Conservation (phyloP, 371 early-diverging fungal genomes). For the Coemansia sp. region DNA sequence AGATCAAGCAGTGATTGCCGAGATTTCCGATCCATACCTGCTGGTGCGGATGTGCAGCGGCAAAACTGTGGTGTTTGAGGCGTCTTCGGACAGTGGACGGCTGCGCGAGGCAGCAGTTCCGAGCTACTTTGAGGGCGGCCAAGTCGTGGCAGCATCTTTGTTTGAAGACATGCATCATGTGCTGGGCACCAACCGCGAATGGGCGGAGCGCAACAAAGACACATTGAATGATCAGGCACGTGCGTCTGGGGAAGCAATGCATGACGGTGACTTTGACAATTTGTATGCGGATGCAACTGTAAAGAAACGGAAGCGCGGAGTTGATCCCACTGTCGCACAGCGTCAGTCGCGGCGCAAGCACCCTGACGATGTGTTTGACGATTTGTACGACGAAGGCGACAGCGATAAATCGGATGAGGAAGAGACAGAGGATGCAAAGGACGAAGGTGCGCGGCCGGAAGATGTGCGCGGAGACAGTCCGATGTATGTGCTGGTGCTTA, state of each 20-base stretch:
- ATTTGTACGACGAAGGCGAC: slow-evolving; percentile 35
- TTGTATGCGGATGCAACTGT: slow-evolving; percentile 30
- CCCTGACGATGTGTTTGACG: slow-evolving; percentile 22
- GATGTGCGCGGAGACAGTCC: slow-evolving; percentile 30
- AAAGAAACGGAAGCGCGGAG: slow-evolving; percentile 20
- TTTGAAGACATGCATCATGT: slow-evolving; percentile 36
- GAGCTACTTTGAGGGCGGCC: neutral
- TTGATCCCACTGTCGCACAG: neutral
- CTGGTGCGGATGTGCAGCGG: slow-evolving; percentile 68
- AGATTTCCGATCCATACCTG: slow-evolving; percentile 79
- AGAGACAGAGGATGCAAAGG: slow-evolving; percentile 1
- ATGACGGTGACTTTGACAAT: slow-evolving; percentile 36
- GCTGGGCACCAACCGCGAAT: slow-evolving; percentile 29
- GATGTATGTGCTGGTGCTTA: slow-evolving; percentile 16
- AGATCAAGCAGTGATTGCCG: slow-evolving; percentile 55
- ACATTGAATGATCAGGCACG: slow-evolving; percentile 6
- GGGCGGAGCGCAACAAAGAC: slow-evolving; percentile 40
- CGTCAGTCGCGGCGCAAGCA: slow-evolving; percentile 15
- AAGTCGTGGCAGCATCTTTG: slow-evolving; percentile 20
- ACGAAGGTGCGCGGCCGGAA: slow-evolving; percentile 19
- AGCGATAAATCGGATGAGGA: neutral
- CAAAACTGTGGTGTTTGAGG: slow-evolving; percentile 60
- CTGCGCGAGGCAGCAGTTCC: slow-evolving; percentile 24
- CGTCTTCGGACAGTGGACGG: slow-evolving; percentile 52
- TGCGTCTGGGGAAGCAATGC: neutral